A percentile compares a stretch with the other conserved stretches of the same genome.
These are phyloP conservation scores for Sherardia arvensis DNA, from an alignment of 257 asterid genomes.

Conservation along the genomic window DNA sequence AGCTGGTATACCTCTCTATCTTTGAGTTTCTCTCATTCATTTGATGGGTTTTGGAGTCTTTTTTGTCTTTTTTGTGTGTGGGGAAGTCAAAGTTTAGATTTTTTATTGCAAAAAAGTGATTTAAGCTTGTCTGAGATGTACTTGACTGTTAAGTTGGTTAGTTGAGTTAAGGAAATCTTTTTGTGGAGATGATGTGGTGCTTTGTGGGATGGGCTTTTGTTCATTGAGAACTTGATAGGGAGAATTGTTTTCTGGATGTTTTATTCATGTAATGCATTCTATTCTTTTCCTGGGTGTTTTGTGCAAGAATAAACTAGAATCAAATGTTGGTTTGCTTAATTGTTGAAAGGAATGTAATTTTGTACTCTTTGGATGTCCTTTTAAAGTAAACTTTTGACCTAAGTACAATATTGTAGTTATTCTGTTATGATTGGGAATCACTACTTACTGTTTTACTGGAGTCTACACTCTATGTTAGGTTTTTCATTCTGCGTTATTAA, in stretches of 20 bases:
- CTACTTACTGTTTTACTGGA: neutral
- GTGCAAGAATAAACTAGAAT: neutral
- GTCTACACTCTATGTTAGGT: too few relatives aligned
- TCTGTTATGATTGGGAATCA: neutral
- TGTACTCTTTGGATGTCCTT: neutral
- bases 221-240: too few relatives aligned
- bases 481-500: too few relatives aligned
- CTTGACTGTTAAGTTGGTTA: neutral
- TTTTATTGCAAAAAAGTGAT: neutral
- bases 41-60: neutral
- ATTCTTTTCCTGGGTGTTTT: neutral
- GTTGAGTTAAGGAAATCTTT: too few relatives aligned
- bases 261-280: neutral
- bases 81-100: neutral
- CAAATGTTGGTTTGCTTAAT: neutral
- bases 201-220: too few relatives aligned
- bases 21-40: neutral
- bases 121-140: neutral
- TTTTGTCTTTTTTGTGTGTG: too few relatives aligned
- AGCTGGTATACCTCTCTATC: constrained; percentile 52
- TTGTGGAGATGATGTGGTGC: too few relatives aligned
- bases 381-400: neutral
- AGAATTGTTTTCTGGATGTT: neutral
- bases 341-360: neutral
- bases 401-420: too few relatives aligned